Percentiles rank a stretch among this genome's conserved stretches.
Evolutionary conservation across 2,329 filamentous ascomycete genomes (phyloP).

Genomic region (Penicillium digitatum): DNA sequence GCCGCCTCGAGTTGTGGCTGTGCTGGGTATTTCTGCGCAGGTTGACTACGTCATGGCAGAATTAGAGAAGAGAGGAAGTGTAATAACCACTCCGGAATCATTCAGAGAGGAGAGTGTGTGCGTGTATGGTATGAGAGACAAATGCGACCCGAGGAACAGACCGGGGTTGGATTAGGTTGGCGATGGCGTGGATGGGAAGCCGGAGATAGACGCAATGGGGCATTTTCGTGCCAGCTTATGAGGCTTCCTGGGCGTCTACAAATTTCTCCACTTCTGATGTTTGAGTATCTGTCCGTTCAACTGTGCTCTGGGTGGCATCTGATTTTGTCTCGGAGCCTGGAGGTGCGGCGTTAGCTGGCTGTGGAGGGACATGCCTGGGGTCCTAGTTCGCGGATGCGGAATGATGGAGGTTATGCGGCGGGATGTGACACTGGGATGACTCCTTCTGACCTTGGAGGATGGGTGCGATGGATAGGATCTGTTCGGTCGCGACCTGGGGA

Average conservation of each 20-base stretch:
- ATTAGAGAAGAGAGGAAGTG: slow-evolving; percentile 3
- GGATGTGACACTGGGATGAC: slow-evolving; percentile 54
- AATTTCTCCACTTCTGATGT: slow-evolving; percentile 42
- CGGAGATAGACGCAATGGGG: neutral
- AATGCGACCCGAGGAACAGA: neutral
- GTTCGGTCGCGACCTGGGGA: slow-evolving; percentile 67
- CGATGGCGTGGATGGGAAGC: neutral
- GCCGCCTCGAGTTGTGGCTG: slow-evolving; percentile 4
- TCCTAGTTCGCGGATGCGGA: slow-evolving; percentile 2
- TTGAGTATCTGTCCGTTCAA: slow-evolving; percentile 39
- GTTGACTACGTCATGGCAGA: slow-evolving; percentile 22
- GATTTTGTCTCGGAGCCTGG: slow-evolving; percentile 11
- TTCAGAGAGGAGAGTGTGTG: neutral
- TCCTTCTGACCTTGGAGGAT: slow-evolving; percentile 73
- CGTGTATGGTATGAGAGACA: neutral
- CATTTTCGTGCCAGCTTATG: slow-evolving; percentile 8
- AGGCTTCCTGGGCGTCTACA: slow-evolving; percentile 40
- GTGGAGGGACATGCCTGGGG: slow-evolving; percentile 4
- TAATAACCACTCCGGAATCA: neutral
- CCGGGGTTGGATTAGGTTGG: neutral
- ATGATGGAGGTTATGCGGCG: slow-evolving; percentile 39
- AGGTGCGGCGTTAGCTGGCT: slow-evolving; percentile 18
- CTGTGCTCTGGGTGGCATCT: slow-evolving; percentile 1
- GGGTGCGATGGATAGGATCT: slow-evolving; percentile 81
- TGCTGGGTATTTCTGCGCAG: slow-evolving; percentile 20